Evolutionary conservation across 257 asterid genomes (phyloP).

Genomic region (Orobanche coerulescens): DNA sequence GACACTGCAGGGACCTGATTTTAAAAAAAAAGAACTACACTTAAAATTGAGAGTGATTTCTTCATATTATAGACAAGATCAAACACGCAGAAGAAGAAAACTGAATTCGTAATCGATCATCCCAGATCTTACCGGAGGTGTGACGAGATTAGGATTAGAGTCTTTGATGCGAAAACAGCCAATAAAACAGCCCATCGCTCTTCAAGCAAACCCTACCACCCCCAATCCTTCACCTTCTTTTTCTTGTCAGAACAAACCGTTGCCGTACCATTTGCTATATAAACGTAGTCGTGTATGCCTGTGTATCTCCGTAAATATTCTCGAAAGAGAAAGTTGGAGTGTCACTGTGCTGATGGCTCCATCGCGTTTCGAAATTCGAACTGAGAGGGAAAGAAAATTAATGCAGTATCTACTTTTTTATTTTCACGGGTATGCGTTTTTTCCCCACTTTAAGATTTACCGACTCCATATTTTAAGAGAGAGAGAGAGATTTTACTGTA

Average conservation of each 20-base stretch:
- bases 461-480: too few species aligned
- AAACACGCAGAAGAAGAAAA: neutral
- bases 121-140: constrained; percentile 27
- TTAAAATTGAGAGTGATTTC: neutral
- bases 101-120: neutral
- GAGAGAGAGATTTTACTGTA: too few species aligned
- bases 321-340: constrained; percentile 25
- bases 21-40: constrained; percentile 14
- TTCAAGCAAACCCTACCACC: constrained; percentile 16
- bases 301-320: constrained; percentile 13
- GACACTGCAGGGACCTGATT: constrained; percentile 47
- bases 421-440: constrained; percentile 8
- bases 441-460: too few species aligned
- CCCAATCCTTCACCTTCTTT: constrained; percentile 16
- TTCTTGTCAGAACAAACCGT: constrained; percentile 17
- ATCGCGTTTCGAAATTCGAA: constrained; percentile 60
- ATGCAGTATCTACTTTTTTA: neutral
- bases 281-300: neutral
- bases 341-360: constrained; percentile 42
- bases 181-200: constrained; percentile 60
- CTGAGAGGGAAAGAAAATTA: constrained; percentile 36
- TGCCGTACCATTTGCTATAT: constrained; percentile 15
- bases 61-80: neutral
- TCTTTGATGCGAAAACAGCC: constrained; percentile 55
- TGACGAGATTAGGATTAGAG: constrained; percentile 13